Evolutionary conservation across 345 rosid genomes (phyloP), one percentile per base, ranked within the genome.

Genomic region (Corchorus capsularis): DNA sequence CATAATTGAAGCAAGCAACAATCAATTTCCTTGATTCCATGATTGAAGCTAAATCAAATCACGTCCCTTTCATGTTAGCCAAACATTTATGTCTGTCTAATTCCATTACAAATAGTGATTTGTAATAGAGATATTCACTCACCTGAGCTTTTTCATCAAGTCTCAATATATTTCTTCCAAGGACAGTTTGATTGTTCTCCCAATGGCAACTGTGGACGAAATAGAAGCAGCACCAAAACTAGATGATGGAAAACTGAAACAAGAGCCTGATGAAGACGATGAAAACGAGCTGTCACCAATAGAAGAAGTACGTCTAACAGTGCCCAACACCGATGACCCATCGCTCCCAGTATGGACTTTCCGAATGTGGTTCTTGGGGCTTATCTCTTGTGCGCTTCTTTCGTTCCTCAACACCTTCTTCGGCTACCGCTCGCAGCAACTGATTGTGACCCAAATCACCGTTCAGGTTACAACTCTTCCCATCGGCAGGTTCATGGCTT

Each of bases 321-420:
- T 87, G 0, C 67, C 87, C 1, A 89, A 78, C 79, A 66, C 74
- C 43, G 90, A 89, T 63, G 87, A 89, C 79, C 86, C 85, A 32
- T 75, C 85, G 22, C 77, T 89, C 0, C 87, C 92, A 1, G 90
- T 87, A 6, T 89, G 85, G 83, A 89, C 92, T 12, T 89, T 85
- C 69, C 86, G 93, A 4, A 87, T 85, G 90, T 89, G 90, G 88
- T 67, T 84, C 64, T 78, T 89, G 5, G 89, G 93, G n/a, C 5
- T 85, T 11, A 0, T 84, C 64, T 89, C 90, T 1, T 89, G 93
- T 61, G 57, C 71, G 19, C 79, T 89, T 17, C 86, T 89, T 71
- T 84, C 93, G 9, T 89, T 89, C 82, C 88, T 89, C 81, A 89
- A 89, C 75, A 81, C 85, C 12, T 89, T 89, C 87, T 89, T 89